A percentile compares a stretch with the other conserved stretches of the same genome.
Conservation (phyloP, 495 filamentous ascomycete genomes). For the Annulohypoxylon maeteangense region DNA sequence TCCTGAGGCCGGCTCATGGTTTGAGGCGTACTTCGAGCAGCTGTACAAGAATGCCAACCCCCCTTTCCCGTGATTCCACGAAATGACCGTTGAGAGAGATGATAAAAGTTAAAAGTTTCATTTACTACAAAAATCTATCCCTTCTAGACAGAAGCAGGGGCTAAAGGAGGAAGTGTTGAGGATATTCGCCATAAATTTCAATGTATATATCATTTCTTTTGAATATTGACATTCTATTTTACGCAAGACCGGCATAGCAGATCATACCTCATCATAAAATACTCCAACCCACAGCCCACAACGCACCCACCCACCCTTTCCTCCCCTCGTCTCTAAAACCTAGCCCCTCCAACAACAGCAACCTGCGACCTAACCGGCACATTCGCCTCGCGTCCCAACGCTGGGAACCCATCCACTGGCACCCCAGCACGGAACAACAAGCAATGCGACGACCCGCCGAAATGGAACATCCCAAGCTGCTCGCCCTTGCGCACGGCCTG, state of each 20-base stretch:
- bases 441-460: conserved; percentile 73
- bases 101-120: neutral
- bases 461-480: conserved; percentile 78
- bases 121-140: neutral
- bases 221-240: neutral
- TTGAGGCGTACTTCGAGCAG: conserved; percentile 76
- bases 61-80: conserved; percentile 33
- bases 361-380: conserved; percentile 66
- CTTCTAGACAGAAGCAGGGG: neutral
- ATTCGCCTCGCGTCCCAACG: conserved; percentile 60
- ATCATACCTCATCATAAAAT: neutral
- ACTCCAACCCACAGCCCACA: neutral
- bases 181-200: neutral
- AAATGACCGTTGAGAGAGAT: neutral
- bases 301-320: neutral
- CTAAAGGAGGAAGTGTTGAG: neutral
- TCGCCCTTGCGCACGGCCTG: conserved; percentile 72
- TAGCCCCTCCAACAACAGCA: conserved; percentile 53
- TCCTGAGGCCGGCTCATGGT: conserved; percentile 76
- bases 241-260: neutral
- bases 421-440: conserved; percentile 65
- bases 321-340: neutral
- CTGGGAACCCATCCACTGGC: conserved; percentile 59
- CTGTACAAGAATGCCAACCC: conserved; percentile 71
- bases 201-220: neutral